These are phyloP conservation scores for Pythium rhizo-oryzae DNA, from an alignment of 352 stramenopile genomes.

Conservation along the genomic window DNA sequence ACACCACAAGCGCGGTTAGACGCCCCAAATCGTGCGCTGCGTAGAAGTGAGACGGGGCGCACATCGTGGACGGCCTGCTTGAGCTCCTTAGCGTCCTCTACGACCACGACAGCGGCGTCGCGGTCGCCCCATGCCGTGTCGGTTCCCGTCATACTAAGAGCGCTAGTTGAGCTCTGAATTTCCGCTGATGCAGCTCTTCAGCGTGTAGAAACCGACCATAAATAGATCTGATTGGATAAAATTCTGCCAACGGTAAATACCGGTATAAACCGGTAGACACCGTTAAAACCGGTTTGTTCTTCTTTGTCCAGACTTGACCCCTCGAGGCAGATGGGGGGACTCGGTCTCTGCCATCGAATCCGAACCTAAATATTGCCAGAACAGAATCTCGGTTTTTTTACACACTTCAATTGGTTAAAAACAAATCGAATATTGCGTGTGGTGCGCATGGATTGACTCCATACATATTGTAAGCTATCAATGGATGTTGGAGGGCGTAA, in stretches of 20 bases:
- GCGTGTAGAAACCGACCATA: not conserved
- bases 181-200: too few species aligned
- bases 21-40: too few species aligned
- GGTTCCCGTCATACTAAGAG: constrained; percentile 7
- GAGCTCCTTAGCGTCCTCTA: constrained; percentile 66
- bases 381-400: too few species aligned
- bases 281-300: too few species aligned
- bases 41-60: not conserved
- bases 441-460: too few species aligned
- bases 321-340: too few species aligned
- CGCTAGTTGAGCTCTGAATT: constrained; percentile 16
- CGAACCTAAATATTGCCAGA: too few species aligned
- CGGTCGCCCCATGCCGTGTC: constrained; percentile 1
- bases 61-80: constrained; percentile 70
- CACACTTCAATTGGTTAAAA: too few species aligned
- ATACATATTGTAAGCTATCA: constrained; percentile 2
- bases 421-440: too few species aligned
- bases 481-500: constrained; percentile 11
- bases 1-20: not conserved
- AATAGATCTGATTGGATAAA: constrained; percentile 10
- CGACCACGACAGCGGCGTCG: constrained; percentile 29
- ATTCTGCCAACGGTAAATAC: not conserved
- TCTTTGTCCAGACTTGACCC: too few species aligned
- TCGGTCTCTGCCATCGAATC: not conserved
- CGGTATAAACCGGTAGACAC: too few species aligned